These are phyloP conservation scores for Chloranthus sessilifolius DNA, from an alignment of 164 flowering plant genomes.

Conservation along the genomic window DNA sequence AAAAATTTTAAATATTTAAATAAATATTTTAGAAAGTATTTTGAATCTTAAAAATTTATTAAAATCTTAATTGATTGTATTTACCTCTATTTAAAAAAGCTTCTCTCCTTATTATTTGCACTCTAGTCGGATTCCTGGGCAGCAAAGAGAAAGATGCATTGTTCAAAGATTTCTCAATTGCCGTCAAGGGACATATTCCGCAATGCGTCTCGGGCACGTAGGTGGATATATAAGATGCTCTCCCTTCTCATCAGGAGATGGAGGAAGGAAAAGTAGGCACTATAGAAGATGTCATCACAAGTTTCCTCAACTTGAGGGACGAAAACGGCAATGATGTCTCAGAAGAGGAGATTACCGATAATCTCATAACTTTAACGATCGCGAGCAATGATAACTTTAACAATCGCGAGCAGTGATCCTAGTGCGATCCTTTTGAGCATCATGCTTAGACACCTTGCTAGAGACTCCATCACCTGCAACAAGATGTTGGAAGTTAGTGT, in stretches of 20 bases:
- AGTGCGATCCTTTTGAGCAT: slow-evolving; percentile 11
- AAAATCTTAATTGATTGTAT: no score
- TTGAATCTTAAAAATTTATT: no score
- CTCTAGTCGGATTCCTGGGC: slow-evolving; percentile 22
- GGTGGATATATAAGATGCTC: slow-evolving; percentile 13
- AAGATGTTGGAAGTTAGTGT: slow-evolving; percentile 24
- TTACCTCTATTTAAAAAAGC: no score
- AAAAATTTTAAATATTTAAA: no score
- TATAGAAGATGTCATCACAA: slow-evolving; percentile 10
- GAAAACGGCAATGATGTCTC: slow-evolving; percentile 14
- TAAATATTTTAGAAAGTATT: no score
- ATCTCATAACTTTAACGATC: slow-evolving; percentile 14
- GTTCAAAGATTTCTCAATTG: slow-evolving; percentile 15
- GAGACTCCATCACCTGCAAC: slow-evolving; percentile 12
- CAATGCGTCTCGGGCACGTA: slow-evolving; percentile 17
- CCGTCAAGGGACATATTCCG: slow-evolving; percentile 14
- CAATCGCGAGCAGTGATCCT: no score
- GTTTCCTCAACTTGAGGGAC: slow-evolving; percentile 18
- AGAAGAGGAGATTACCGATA: slow-evolving; percentile 20
- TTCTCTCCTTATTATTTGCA: no score
- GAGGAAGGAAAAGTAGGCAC: slow-evolving; percentile 1
- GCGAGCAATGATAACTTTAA: slow-evolving; percentile 30
- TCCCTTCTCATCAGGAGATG: slow-evolving; percentile 7
- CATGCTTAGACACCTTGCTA: slow-evolving; percentile 18
- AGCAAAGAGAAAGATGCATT: slow-evolving; percentile 18